Evolutionary conservation across 2,329 filamentous ascomycete genomes (phyloP), one percentile per base, ranked within the genome.

Genomic region (Alternaria hordeiaustralica): DNA sequence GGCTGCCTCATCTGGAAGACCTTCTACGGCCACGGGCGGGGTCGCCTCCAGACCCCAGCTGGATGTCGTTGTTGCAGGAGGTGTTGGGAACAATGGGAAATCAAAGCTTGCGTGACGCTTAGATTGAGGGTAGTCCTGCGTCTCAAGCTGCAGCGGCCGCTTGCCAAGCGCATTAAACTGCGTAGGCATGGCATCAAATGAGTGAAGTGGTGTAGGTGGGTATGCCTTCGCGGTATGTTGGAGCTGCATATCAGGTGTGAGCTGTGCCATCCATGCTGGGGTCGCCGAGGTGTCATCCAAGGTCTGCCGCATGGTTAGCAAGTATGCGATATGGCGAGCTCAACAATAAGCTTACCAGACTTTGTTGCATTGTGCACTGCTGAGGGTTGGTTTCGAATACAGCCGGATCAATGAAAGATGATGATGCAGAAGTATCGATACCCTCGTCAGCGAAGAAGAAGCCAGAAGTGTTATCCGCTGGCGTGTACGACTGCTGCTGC

Each of bases 391-490:
- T 64, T 30, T 66, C 58, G 51, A 75, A 69, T 23, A 75, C 25
- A 44, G 62, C 60, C 21, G 73, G 65, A 64, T 71, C 65, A 46
- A 72, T 65, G 28, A 69, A 70, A 55, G 60, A 51, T 60, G 63
- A 60, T 61, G 69, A 64, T 51, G 56, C 62, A 25, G 71, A 67
- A 23, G 76, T 78, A 55, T 78, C 75, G 65, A 78, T 76, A 23
- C 69, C 76, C 71, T 79, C 77, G 65, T 78, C 76, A 68, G 66
- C 69, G 47, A 73, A 75, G 65, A 74, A 75, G 68, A 75, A 74
- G 67, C 65, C 66, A 55, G 72, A 72, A 62, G 76, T 78, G 63
- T 76, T 72, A 77, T 67, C 75, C 71, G 33, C 60, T 23, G 71
- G 67, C 71, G 78, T 65, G 61, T 70, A 75, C 55, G 70, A 51